Evolutionary conservation across 768 basidiomycete genomes (phyloP), one percentile per base, ranked within the genome.

Genomic region (Ephemerocybe angulata): DNA sequence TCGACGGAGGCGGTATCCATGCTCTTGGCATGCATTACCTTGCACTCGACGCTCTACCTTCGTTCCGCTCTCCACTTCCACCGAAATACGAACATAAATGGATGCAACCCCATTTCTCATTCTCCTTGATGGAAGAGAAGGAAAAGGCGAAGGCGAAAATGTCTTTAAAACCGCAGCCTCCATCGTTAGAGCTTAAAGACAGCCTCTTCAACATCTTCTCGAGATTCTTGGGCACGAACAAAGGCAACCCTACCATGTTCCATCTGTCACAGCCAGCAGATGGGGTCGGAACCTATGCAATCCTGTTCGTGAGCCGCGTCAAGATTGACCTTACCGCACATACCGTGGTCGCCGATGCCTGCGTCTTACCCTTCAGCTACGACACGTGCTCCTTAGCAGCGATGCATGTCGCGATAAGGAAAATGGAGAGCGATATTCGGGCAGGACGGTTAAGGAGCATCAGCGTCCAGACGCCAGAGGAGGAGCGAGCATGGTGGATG

Each of bases 251-350:
- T 17, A 50, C 24, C n/a, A n/a, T 62, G 12, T 56, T 73, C 52
- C 62, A 53, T 3, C 50, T 74, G 4, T 52, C 24, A 2, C 60
- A 69, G 38, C 60, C 63, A 1, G 60, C 53, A n/a, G n/a, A 35
- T 10, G 21, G 29, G 10, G n/a, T 17, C 25, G 13, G 29, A 15
- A 15, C 30, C 41, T 64, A 79, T 51, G 72, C 76, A 0, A 22
- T 83, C n/a, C 63, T 85, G 41, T 75, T 84, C 56, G 60, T 85
- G 52, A 70, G 71, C 29, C 62, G 65, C 28, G 62, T 84, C 37
- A 70, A 76, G 8, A 66, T 79, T 25, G 84, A 85, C 58, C 52
- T 79, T 12, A 62, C 71, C 1, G 75, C 77, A 1, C 75, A 80
- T 57, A 81, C 82, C 1, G 43, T 84, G 3, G 62, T 85, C 22